A percentile compares a stretch with the other conserved stretches of the same genome.
phyloP scores from a whole-genome alignment of 345 rosid species.

The Rhizophora mangle region DNA sequence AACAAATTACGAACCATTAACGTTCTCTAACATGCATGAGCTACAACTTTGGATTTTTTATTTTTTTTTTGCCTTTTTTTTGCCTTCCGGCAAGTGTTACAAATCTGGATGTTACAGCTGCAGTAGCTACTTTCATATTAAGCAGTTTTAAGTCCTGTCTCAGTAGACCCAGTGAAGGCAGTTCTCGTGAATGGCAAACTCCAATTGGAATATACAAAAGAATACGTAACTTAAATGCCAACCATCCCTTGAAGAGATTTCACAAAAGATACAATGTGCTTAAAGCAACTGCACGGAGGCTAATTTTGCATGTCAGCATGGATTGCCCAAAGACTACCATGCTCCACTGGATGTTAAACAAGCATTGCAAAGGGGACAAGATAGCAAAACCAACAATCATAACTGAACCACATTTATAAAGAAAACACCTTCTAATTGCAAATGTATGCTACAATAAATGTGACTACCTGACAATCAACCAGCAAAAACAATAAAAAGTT shows the following conservation, averaged over 20 bases:
- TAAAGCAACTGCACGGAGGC: no score
- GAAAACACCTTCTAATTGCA: neutral
- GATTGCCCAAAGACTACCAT: neutral
- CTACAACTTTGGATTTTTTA: neutral
- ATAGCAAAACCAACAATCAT: neutral
- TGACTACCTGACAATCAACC: no score
- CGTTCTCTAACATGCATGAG: neutral
- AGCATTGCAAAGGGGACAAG: neutral
- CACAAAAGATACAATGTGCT: no score
- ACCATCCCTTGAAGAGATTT: no score
- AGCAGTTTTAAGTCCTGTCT: neutral
- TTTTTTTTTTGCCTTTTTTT: no score
- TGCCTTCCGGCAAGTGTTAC: no score
- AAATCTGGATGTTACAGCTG: no score
- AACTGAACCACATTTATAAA: constrained; percentile 3
- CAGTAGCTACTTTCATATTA: neutral
- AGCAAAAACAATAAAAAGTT: neutral
- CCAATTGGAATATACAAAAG: neutral
- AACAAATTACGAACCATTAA: neutral
- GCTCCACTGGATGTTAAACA: neutral
- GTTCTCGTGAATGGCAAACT: neutral
- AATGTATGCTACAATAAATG: neutral
- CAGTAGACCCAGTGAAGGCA: neutral
- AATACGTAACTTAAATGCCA: neutral
- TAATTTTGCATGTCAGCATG: neutral